Percentiles rank a stretch among this genome's conserved stretches.
These are phyloP conservation scores for Pseudogymnoascus sp. DNA, from an alignment of 2,329 filamentous ascomycete genomes.

Conservation along the genomic window DNA sequence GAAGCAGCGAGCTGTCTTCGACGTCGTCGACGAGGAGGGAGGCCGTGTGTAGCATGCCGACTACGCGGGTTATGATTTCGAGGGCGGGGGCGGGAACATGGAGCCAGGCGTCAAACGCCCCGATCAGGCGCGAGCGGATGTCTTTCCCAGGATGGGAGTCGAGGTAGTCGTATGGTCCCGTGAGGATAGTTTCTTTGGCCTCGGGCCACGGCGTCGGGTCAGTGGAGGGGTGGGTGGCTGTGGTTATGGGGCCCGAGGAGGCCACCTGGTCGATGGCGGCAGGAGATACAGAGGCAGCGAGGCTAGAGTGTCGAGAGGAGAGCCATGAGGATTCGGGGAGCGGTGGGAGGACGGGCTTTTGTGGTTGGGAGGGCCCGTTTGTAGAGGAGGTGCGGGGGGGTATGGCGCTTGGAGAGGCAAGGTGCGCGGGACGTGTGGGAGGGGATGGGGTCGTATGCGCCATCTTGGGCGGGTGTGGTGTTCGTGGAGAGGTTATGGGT, in stretches of 20 bases:
- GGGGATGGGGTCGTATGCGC: not conserved
- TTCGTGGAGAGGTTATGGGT: not conserved
- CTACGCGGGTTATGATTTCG: conserved; percentile 67
- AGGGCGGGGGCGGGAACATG: conserved; percentile 64
- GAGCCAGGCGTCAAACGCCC: conserved; percentile 74
- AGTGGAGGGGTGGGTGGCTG: conserved; percentile 25
- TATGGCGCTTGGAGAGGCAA: conserved; percentile 55
- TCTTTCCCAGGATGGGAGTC: conserved; percentile 75
- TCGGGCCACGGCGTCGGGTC: conserved; percentile 48
- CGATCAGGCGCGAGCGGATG: conserved; percentile 71
- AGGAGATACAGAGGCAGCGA: conserved; percentile 17
- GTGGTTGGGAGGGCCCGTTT: conserved; percentile 25
- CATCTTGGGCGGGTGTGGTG: not conserved
- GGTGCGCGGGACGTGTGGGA: not conserved
- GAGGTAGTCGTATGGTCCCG: conserved; percentile 76
- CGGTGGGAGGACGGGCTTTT: conserved; percentile 39
- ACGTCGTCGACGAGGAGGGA: conserved; percentile 82
- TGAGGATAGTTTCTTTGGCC: conserved; percentile 70
- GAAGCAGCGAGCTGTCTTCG: conserved; percentile 70
- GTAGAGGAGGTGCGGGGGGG: conserved; percentile 68
- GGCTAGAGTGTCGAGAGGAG: not conserved
- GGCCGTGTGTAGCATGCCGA: conserved; percentile 80
- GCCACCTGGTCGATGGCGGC: not conserved
- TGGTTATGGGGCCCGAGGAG: conserved; percentile 21
- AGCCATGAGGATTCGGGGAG: conserved; percentile 42